Percentiles rank a stretch among this genome's conserved stretches.
Conservation (phyloP, 495 filamentous ascomycete species). For the Podospora bellae-mahoneyi region DNA sequence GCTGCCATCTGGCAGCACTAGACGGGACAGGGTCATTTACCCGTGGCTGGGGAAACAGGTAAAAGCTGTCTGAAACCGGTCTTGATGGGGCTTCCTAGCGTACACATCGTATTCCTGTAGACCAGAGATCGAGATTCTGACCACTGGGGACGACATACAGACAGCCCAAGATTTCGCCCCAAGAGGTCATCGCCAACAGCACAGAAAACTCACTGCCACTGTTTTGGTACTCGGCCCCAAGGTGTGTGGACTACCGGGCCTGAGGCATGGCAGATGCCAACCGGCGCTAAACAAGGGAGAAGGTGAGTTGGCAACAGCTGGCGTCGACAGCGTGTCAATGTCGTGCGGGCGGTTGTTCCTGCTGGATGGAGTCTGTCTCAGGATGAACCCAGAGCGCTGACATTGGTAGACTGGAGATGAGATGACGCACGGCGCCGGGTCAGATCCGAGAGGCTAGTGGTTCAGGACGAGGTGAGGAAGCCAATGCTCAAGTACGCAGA, state of each 20-base stretch:
- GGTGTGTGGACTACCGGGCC: not conserved
- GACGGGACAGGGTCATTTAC: slow-evolving; percentile 27
- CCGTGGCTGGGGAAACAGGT: slow-evolving; percentile 17
- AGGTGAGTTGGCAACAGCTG: slow-evolving; percentile 9
- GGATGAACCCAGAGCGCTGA: not conserved
- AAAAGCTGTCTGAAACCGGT: not conserved
- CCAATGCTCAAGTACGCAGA: not conserved
- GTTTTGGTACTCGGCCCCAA: not conserved
- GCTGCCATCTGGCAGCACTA: slow-evolving; percentile 37
- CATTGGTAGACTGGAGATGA: not conserved
- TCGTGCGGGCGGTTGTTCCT: not conserved
- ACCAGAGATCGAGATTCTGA: not conserved
- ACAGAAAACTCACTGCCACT: not conserved
- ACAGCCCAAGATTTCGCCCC: not conserved
- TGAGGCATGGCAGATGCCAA: not conserved
- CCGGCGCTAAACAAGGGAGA: slow-evolving; percentile 1
- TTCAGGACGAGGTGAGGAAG: not conserved
- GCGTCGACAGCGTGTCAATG: slow-evolving; percentile 9
- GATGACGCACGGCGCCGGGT: not conserved
- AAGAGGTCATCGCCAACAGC: not conserved
- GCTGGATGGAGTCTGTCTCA: not conserved
- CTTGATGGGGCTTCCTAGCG: not conserved
- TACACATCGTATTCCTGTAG: not conserved
- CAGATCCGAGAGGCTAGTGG: not conserved
- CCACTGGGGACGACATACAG: not conserved